Conservation (phyloP, 2,329 filamentous ascomycete genomes). For the Ophiocordyceps camponoti-rufipedis region DNA sequence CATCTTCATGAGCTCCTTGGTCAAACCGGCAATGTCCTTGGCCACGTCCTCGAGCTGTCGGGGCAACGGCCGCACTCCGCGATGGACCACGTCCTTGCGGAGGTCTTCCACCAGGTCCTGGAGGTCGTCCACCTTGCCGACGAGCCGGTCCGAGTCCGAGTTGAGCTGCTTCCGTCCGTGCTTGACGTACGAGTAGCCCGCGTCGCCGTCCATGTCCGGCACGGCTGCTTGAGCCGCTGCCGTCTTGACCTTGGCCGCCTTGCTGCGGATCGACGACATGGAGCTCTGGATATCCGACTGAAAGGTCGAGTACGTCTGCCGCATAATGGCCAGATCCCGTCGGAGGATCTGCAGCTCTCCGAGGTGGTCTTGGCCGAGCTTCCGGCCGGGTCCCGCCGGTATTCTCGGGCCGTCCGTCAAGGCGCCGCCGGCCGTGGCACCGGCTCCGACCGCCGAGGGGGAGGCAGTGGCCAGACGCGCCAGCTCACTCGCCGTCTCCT, state of each 20-base stretch:
- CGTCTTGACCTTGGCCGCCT: constrained; percentile 65
- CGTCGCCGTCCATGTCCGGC: constrained; percentile 56
- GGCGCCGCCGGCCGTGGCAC: constrained; percentile 2
- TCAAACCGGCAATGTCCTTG: constrained; percentile 69
- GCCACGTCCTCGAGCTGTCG: constrained; percentile 77
- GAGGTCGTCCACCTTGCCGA: constrained; percentile 87
- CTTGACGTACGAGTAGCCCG: constrained; percentile 73
- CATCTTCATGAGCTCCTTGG: constrained; percentile 81
- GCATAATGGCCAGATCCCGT: constrained; percentile 75
- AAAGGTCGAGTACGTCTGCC: constrained; percentile 86
- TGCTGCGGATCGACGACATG: constrained; percentile 67
- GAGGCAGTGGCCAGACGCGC: constrained; percentile 33
- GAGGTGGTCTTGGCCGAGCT: constrained; percentile 42
- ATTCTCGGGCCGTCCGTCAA: constrained; percentile 20
- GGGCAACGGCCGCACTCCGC: constrained; percentile 79
- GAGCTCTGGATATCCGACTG: constrained; percentile 74
- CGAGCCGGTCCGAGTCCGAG: constrained; percentile 74
- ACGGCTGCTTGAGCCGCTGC: constrained; percentile 52
- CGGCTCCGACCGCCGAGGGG: constrained; percentile 22
- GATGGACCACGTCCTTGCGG: constrained; percentile 86
- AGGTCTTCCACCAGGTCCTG: constrained; percentile 94
- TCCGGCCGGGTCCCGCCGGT: constrained; percentile 16
- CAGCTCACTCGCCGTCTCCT: constrained; percentile 78
- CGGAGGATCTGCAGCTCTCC: constrained; percentile 66
- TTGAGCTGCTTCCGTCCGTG: constrained; percentile 74